phyloP scores from a whole-genome alignment of 345 rosid species.

The Melaleuca quinquenervia region DNA sequence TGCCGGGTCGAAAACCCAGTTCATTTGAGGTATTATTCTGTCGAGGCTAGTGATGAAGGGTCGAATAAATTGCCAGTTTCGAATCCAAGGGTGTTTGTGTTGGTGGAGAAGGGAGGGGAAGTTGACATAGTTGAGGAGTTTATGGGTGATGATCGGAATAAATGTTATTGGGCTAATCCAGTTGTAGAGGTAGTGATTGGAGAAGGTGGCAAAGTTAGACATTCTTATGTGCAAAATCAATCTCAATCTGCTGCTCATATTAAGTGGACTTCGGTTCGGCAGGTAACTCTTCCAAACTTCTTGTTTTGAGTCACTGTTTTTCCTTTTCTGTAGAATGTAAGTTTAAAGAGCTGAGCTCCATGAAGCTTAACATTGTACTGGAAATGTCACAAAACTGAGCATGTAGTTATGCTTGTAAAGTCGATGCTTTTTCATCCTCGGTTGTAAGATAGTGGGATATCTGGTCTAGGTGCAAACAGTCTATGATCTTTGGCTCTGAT shows the following conservation, averaged over 20 bases:
- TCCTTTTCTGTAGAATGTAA: not conserved
- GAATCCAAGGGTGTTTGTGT: conserved; percentile 80
- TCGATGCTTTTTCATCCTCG: not conserved
- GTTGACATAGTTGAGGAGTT: conserved; percentile 79
- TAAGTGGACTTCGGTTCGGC: conserved; percentile 82
- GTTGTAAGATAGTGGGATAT: not conserved
- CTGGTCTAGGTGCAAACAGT: not conserved
- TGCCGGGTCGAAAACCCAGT: conserved; percentile 62
- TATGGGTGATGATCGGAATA: conserved; percentile 28
- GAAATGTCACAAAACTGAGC: not conserved
- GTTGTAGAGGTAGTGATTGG: conserved; percentile 56
- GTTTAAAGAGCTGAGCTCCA: not conserved
- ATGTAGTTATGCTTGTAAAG: not conserved
- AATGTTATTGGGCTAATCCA: conserved; percentile 71
- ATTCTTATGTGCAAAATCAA: conserved; percentile 80
- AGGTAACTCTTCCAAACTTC: conserved; percentile 28
- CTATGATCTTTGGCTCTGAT: not conserved
- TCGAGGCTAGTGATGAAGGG: conserved; percentile 45
- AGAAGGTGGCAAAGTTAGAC: conserved; percentile 55
- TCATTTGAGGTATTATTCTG: conserved; percentile 56
- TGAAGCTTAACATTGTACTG: not conserved
- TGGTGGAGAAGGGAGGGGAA: conserved; percentile 77
- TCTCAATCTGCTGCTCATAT: conserved; percentile 66
- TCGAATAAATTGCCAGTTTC: conserved; percentile 59
- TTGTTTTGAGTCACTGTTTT: not conserved